Evolutionary conservation across 2,329 filamentous ascomycete genomes (phyloP).

Genomic region (Scedosporium dehoogii): DNA sequence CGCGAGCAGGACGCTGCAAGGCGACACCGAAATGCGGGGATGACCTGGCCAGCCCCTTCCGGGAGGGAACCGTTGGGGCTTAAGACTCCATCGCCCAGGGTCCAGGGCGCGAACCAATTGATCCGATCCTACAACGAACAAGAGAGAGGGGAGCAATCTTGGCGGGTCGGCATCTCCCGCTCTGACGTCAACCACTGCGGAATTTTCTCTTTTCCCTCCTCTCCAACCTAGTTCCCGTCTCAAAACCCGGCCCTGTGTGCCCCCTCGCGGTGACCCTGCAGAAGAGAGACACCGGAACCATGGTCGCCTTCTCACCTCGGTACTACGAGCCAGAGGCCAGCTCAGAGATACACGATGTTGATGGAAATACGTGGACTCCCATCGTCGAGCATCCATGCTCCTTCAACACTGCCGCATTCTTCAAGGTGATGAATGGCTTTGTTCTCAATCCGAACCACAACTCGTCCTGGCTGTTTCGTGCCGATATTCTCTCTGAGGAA

Average conservation of each 20-base stretch:
- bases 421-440: slow-evolving; percentile 60
- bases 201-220: neutral
- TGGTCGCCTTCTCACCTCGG: neutral
- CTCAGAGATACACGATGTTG: slow-evolving; percentile 20
- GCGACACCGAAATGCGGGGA: neutral
- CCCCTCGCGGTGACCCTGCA: neutral
- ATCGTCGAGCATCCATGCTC: slow-evolving; percentile 46
- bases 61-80: neutral
- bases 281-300: neutral
- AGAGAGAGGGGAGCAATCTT: neutral
- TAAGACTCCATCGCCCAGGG: neutral
- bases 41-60: neutral
- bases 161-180: neutral
- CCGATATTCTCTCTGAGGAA: slow-evolving; percentile 49
- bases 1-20: neutral
- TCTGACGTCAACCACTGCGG: neutral
- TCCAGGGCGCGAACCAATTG: too few relatives aligned
- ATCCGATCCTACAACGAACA: neutral
- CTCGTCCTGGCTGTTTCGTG: slow-evolving; percentile 66
- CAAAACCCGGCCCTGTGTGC: neutral
- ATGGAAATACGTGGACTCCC: slow-evolving; percentile 37
- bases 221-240: neutral
- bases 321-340: neutral
- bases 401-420: slow-evolving; percentile 55
- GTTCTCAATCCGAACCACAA: slow-evolving; percentile 74